These are phyloP conservation scores for Alternaria longipes DNA, from an alignment of 2,329 filamentous ascomycete species.

Conservation along the genomic window DNA sequence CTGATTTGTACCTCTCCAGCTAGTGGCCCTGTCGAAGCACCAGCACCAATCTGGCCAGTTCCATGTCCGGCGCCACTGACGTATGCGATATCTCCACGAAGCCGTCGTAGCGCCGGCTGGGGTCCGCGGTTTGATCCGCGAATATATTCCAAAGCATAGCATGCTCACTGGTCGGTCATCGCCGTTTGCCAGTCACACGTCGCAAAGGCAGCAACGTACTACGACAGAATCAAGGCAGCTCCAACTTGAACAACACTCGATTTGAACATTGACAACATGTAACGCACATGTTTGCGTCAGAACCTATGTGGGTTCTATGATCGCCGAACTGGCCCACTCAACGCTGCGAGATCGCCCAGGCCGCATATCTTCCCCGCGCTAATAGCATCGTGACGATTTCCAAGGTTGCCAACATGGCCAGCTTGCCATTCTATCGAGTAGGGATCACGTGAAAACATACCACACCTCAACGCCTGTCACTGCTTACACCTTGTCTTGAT, in stretches of 20 bases:
- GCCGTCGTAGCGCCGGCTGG: background rate
- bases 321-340: slow-evolving; percentile 6
- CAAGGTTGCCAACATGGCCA: background rate
- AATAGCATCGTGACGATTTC: background rate
- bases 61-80: slow-evolving; percentile 1
- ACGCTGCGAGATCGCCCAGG: background rate
- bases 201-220: background rate
- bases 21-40: background rate
- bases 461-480: background rate
- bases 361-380: slow-evolving; percentile 4
- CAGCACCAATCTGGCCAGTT: background rate
- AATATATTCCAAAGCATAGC: background rate
- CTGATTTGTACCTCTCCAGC: slow-evolving; percentile 5
- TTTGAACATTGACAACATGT: background rate
- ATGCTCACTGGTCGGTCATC: background rate
- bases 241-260: background rate
- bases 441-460: background rate
- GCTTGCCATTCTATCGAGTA: background rate
- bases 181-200: background rate
- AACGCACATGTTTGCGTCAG: background rate
- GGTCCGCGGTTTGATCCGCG: background rate
- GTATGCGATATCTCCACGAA: slow-evolving; percentile 2
- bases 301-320: background rate
- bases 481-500: background rate
- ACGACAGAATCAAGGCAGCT: background rate